Evolutionary conservation across 345 rosid genomes (phyloP), one percentile per base, ranked within the genome.

Genomic region (Bruguiera parviflora): DNA sequence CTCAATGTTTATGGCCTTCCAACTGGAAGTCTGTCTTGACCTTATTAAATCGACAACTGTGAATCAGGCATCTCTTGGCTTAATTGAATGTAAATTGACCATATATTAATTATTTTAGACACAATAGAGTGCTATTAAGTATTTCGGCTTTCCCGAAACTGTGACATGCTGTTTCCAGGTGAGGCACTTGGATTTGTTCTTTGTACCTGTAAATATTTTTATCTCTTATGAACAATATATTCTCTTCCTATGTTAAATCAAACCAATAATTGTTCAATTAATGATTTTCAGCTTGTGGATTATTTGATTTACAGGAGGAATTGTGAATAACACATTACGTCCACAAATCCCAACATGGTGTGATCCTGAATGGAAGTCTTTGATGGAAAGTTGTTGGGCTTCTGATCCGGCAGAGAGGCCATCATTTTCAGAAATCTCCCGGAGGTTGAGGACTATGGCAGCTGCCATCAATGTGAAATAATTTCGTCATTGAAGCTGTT

Each of bases 321-420:
- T 95, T 70, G 99, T 92, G 75, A 95, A 89, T 79, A 87, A 89
- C 75, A 75, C 99, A 21, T 75, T 95, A 77, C 98, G 99, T 46
- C 99, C 99, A 20, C 82, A 87, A 75, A 86, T 87, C 71, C 99
- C 98, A 31, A 77, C 91, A 46, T 92, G 99, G 98, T 95, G 99
- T 71, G 99, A 92, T 83, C 99, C 99, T 39, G 97, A 92, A 65
- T 95, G 99, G 99, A 95, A 87, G 73, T 78, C 85, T 61, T 76
- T 95, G 79, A 92, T 95, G 99, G 94, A 85, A 81, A 85, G 87
- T 71, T 83, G 96, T 69, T 95, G 99, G 99, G 83, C 91, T 31
- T 81, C 89, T 29, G 99, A 92, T 75, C 98, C 97, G 21, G 72
- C 86, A 28, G 98, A 79, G 74, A 92, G 98, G 77, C 98, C 96